These are phyloP conservation scores for Anacardium occidentale DNA, from an alignment of 345 rosid species.

Conservation along the genomic window DNA sequence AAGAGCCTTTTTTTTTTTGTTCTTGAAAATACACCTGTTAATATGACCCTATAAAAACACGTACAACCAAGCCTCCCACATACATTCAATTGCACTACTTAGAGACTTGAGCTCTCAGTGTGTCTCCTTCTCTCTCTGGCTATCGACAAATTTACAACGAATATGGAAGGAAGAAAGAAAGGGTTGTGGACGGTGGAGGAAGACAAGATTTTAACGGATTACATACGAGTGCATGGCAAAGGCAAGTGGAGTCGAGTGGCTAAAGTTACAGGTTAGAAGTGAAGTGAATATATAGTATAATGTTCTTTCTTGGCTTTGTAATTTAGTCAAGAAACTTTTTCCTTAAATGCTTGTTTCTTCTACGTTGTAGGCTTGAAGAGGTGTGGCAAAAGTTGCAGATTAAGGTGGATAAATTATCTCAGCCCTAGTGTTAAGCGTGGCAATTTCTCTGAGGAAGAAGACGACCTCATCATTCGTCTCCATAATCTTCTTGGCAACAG, in stretches of 20 bases:
- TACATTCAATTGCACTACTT: neutral
- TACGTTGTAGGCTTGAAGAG: conserved; percentile 31
- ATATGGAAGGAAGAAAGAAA: conserved; percentile 33
- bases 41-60: neutral
- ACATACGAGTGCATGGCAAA: conserved; percentile 53
- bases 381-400: conserved; percentile 44
- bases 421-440: conserved; percentile 41
- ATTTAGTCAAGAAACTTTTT: no score
- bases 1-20: no score
- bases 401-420: conserved; percentile 44
- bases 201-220: conserved; percentile 50
- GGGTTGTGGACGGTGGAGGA: conserved; percentile 52
- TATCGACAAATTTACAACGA: neutral
- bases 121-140: neutral
- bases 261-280: conserved; percentile 41
- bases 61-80: neutral
- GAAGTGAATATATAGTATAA: no score
- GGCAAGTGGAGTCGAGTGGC: conserved; percentile 65
- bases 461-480: conserved; percentile 45
- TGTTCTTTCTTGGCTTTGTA: no score
- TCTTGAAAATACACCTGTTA: neutral
- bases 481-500: conserved; percentile 46
- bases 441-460: conserved; percentile 39
- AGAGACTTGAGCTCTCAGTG: neutral
- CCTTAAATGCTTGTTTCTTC: no score